A percentile compares a stretch with the other conserved stretches of the same genome.
These are phyloP conservation scores for Candolleomyces aberdarensis DNA, from an alignment of 768 basidiomycete genomes.

Conservation along the genomic window DNA sequence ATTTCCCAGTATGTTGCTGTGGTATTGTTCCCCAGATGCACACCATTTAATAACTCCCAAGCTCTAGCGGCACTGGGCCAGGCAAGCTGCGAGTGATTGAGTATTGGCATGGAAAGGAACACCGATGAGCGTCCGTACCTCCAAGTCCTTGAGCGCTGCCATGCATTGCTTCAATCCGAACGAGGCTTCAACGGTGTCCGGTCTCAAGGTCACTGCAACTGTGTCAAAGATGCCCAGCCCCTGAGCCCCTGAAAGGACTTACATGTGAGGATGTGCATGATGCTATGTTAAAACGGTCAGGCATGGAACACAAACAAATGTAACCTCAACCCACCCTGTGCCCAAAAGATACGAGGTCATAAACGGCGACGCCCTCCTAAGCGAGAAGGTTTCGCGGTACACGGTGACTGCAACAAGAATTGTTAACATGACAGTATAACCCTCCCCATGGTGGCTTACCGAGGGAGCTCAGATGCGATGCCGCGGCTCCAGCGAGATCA, in stretches of 20 bases:
- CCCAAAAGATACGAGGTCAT: slow-evolving; percentile 66
- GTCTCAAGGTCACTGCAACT: slow-evolving; percentile 61
- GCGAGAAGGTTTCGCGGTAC: slow-evolving; percentile 58
- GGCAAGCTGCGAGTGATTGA: slow-evolving; percentile 39
- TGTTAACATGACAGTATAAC: background rate
- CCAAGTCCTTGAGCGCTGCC: slow-evolving; percentile 62
- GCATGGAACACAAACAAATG: too few relatives aligned
- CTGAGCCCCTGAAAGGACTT: slow-evolving; percentile 21
- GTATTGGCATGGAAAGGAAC: background rate
- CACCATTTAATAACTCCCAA: slow-evolving; percentile 65
- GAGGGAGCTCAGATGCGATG: slow-evolving; percentile 64
- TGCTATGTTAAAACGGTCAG: slow-evolving; percentile 35
- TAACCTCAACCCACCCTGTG: slow-evolving; percentile 52
- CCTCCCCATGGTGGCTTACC: slow-evolving; percentile 35
- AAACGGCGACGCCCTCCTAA: slow-evolving; percentile 62
- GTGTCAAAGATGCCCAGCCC: slow-evolving; percentile 11
- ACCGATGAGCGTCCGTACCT: slow-evolving; percentile 38
- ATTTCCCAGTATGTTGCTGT: slow-evolving; percentile 16
- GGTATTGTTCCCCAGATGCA: slow-evolving; percentile 44
- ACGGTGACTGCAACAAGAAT: slow-evolving; percentile 42
- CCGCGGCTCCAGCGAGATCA: slow-evolving; percentile 72
- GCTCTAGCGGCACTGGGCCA: slow-evolving; percentile 73
- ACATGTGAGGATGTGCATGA: slow-evolving; percentile 80
- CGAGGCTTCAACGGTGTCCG: slow-evolving; percentile 66
- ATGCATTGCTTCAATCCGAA: slow-evolving; percentile 65